phyloP scores from a whole-genome alignment of 2,329 filamentous ascomycete genomes.

The Fusarium mexicanum region DNA sequence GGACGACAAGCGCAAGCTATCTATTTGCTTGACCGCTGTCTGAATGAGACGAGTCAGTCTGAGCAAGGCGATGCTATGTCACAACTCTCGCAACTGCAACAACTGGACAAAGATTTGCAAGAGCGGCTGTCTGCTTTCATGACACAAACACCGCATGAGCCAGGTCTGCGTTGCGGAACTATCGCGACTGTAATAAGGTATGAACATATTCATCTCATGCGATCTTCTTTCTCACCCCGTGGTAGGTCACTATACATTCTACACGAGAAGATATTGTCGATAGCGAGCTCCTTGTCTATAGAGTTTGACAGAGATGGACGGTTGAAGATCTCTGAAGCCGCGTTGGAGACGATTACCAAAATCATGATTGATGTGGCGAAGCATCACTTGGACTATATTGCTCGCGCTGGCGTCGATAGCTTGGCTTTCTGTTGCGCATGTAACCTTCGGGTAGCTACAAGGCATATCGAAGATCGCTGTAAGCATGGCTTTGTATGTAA shows the following conservation, averaged over 20 bases:
- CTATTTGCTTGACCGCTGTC: neutral
- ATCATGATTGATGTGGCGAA: neutral
- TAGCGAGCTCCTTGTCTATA: fast-evolving
- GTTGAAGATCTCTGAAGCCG: fast-evolving
- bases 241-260: neutral
- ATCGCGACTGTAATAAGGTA: neutral
- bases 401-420: fast-evolving
- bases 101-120: neutral
- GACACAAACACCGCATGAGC: neutral
- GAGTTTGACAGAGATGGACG: fast-evolving
- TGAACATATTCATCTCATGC: fast-evolving
- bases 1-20: neutral
- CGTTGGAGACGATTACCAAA: neutral
- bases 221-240: neutral
- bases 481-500: neutral
- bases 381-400: neutral
- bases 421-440: neutral
- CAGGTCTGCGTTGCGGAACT: fast-evolving
- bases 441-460: fast-evolving
- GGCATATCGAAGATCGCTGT: neutral
- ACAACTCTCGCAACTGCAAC: fast-evolving
- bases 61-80: fast-evolving
- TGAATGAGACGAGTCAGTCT: fast-evolving
- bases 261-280: fast-evolving
- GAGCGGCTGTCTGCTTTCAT: neutral